Evolutionary conservation across 768 basidiomycete species (phyloP).

Genomic region (Suillus tomentosus): DNA sequence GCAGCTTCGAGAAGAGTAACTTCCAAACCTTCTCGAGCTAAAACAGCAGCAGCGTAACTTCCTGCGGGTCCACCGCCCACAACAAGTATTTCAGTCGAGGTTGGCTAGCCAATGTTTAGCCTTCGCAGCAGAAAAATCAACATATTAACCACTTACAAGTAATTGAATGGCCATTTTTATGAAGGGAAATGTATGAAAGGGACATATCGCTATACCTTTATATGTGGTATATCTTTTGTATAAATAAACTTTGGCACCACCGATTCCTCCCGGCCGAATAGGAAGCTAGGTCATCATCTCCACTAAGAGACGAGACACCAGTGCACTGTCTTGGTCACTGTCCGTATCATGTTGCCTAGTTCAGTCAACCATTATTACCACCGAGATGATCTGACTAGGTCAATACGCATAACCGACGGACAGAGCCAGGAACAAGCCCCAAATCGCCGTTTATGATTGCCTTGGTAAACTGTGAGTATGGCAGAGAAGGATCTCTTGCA

Average conservation of each 20-base stretch:
- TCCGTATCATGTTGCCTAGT: not conserved
- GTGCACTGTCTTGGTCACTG: not conserved
- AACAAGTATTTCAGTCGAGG: slow-evolving; percentile 20
- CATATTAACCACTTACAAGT: not conserved
- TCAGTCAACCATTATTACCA: not conserved
- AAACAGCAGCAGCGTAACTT: slow-evolving; percentile 55
- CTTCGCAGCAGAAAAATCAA: not conserved
- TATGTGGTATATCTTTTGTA: not conserved
- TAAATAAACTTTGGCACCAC: not conserved
- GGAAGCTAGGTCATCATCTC: not conserved
- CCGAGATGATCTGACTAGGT: too few species aligned
- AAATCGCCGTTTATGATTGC: too few species aligned
- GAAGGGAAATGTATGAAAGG: not conserved
- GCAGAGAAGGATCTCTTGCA: too few species aligned
- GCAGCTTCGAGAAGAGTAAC: slow-evolving; percentile 56
- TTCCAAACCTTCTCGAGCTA: slow-evolving; percentile 27
- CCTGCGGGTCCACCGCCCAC: slow-evolving; percentile 54
- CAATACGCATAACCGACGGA: too few species aligned
- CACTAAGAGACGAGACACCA: not conserved
- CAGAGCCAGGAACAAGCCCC: too few species aligned
- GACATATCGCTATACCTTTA: not conserved
- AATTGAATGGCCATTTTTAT: not conserved
- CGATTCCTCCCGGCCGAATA: not conserved
- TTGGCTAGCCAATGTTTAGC: slow-evolving; percentile 9
- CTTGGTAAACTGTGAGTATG: too few species aligned